These are phyloP conservation scores for Penicillium sp. DNA, from an alignment of 2,329 filamentous ascomycete genomes.

Conservation along the genomic window DNA sequence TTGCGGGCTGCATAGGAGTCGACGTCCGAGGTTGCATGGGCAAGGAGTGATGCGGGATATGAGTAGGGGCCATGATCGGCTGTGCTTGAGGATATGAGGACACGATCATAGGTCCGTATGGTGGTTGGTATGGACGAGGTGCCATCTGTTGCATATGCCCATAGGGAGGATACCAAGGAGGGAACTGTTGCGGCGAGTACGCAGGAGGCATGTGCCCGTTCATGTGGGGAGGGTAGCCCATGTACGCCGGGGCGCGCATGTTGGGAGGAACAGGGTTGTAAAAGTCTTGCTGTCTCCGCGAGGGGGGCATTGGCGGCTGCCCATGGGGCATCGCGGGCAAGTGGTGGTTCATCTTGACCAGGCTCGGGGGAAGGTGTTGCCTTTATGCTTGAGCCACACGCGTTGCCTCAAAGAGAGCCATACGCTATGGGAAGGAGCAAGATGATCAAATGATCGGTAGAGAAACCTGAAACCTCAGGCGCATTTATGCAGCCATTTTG, in stretches of 20 bases:
- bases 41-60: slow-evolving; percentile 38
- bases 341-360: slow-evolving; percentile 50
- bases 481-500: slow-evolving; percentile 42
- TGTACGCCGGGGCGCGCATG: slow-evolving; percentile 62
- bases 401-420: slow-evolving; percentile 46
- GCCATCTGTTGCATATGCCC: slow-evolving; percentile 45
- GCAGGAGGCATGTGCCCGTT: slow-evolving; percentile 53
- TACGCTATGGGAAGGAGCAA: slow-evolving; percentile 34
- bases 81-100: slow-evolving; percentile 47
- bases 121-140: slow-evolving; percentile 41
- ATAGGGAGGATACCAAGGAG: slow-evolving; percentile 50
- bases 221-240: slow-evolving; percentile 59
- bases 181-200: slow-evolving; percentile 49
- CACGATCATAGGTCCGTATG: slow-evolving; percentile 48
- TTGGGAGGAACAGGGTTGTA: slow-evolving; percentile 50
- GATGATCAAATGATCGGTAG: slow-evolving; percentile 11
- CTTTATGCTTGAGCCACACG: slow-evolving; percentile 43
- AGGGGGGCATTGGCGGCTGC: slow-evolving; percentile 54
- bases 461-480: slow-evolving; percentile 21
- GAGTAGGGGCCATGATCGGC: slow-evolving; percentile 41
- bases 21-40: slow-evolving; percentile 41
- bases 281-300: slow-evolving; percentile 50
- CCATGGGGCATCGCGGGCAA: slow-evolving; percentile 49
- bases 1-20: slow-evolving; percentile 40
- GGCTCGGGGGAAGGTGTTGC: slow-evolving; percentile 31